Conservation (phyloP, 2,329 filamentous ascomycete species). For the Lasiodiplodia gonubiensis region DNA sequence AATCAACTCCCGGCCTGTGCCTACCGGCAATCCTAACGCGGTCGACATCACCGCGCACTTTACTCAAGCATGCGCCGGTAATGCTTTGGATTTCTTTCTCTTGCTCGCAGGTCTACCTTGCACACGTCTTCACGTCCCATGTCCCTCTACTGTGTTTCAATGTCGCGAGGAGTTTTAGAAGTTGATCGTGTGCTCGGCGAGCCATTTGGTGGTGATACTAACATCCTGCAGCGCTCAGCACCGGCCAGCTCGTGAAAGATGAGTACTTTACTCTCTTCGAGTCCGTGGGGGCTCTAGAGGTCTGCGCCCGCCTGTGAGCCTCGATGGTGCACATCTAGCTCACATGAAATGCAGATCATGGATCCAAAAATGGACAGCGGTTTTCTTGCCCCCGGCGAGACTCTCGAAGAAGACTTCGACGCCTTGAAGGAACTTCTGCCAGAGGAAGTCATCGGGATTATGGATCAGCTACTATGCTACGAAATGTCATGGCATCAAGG, state of each 20-base stretch:
- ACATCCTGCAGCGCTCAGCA: slow-evolving; percentile 65
- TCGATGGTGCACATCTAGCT: background rate
- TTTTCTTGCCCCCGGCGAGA: slow-evolving; percentile 76
- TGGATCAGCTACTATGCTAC: slow-evolving; percentile 88
- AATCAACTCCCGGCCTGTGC: slow-evolving; percentile 27
- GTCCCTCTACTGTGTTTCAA: slow-evolving; percentile 26
- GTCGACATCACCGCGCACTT: slow-evolving; percentile 46
- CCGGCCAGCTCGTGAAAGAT: slow-evolving; percentile 92
- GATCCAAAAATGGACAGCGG: slow-evolving; percentile 99
- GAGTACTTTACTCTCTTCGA: slow-evolving; percentile 92
- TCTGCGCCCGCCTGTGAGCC: slow-evolving; percentile 31
- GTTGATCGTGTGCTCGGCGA: slow-evolving; percentile 1
- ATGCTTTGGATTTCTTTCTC: slow-evolving; percentile 7
- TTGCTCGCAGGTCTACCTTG: background rate
- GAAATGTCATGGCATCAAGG: slow-evolving; percentile 98
- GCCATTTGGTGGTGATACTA: slow-evolving; percentile 28
- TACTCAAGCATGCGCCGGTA: slow-evolving; percentile 38
- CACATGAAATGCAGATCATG: slow-evolving; percentile 74
- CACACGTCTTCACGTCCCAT: background rate
- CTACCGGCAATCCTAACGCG: slow-evolving; percentile 20
- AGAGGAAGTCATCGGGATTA: slow-evolving; percentile 86
- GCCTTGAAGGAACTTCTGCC: slow-evolving; percentile 70
- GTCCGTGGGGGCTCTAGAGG: slow-evolving; percentile 84
- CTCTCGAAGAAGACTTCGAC: slow-evolving; percentile 84
- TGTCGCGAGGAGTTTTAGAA: slow-evolving; percentile 23